Evolutionary conservation across 768 basidiomycete species (phyloP).

Genomic region (Tulasnella calospora): DNA sequence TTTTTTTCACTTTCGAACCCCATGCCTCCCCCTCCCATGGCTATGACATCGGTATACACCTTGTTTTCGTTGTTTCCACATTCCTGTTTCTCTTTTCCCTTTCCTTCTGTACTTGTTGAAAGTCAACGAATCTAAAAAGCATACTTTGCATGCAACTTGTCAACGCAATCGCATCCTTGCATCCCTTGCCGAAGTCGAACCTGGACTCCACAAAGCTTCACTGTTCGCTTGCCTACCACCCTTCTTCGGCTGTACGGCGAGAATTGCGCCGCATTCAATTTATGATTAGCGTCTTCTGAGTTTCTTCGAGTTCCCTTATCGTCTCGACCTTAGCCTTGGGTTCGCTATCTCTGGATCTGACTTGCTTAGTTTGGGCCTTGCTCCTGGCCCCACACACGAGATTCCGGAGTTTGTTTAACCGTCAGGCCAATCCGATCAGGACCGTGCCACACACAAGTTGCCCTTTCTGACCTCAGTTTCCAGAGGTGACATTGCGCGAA

Average conservation of each 20-base stretch:
- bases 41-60: not conserved
- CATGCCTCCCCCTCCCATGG: not conserved
- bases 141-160: constrained; percentile 8
- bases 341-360: not conserved
- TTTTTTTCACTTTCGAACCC: not conserved
- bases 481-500: not conserved
- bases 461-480: not conserved
- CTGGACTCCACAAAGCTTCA: constrained; percentile 1
- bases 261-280: constrained; percentile 2
- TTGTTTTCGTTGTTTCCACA: not conserved
- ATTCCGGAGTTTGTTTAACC: constrained; percentile 8
- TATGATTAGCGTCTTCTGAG: constrained; percentile 6
- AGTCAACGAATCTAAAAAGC: constrained; percentile 5
- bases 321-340: constrained; percentile 9
- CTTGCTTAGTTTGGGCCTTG: constrained; percentile 9
- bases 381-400: constrained; percentile 2
- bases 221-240: not conserved
- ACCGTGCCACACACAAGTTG: not conserved
- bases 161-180: constrained; percentile 1
- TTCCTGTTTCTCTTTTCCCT: not conserved
- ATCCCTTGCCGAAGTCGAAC: not conserved
- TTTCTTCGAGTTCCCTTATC: constrained; percentile 10
- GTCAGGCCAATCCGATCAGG: not conserved
- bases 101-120: not conserved
- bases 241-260: constrained; percentile 4